Evolutionary conservation across 257 asterid genomes (phyloP).

Genomic region (Fraxinus americana): DNA sequence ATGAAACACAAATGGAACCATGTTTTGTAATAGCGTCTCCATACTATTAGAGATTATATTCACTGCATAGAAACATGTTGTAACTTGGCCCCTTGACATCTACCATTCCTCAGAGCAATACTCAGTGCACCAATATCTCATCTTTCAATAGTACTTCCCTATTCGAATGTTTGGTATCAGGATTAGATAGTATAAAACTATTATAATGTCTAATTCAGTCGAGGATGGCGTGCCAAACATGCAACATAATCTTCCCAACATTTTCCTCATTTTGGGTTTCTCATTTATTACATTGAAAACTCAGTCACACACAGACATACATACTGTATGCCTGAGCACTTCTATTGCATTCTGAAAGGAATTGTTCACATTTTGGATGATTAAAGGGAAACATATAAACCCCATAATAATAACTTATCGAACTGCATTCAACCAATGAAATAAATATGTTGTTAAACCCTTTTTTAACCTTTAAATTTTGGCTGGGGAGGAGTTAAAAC

Average conservation of each 20-base stretch:
- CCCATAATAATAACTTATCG: not conserved
- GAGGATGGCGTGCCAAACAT: not conserved
- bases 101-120: not conserved
- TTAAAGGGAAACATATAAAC: not conserved
- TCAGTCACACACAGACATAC: not conserved
- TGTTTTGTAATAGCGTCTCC: no score
- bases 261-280: not conserved
- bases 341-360: not conserved
- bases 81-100: constrained; percentile 17
- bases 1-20: not conserved
- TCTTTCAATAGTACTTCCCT: not conserved
- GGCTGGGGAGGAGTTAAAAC: no score
- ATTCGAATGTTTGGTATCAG: not conserved
- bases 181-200: not conserved
- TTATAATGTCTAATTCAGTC: not conserved
- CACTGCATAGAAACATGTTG: not conserved
- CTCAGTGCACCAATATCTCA: not conserved
- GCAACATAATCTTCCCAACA: not conserved
- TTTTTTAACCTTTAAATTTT: not conserved
- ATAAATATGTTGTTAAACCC: not conserved
- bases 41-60: not conserved
- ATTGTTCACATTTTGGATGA: not conserved
- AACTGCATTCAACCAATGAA: not conserved
- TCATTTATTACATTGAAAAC: not conserved
- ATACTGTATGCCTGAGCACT: not conserved